These are phyloP conservation scores for Starmerella floricola DNA, from an alignment of 805 yeast species.

Conservation along the genomic window DNA sequence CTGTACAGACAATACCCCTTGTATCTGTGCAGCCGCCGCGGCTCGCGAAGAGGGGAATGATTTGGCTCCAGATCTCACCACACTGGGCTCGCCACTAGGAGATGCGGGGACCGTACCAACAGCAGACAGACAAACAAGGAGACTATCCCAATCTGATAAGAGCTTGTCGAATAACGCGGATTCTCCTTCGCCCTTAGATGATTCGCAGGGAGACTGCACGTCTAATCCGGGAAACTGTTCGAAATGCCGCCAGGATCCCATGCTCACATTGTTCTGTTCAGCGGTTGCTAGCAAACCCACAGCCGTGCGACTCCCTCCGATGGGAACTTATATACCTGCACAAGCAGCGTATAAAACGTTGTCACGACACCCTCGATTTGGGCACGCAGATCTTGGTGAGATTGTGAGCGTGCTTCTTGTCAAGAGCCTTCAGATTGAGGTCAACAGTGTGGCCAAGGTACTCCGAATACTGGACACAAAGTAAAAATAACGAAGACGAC, in stretches of 20 bases:
- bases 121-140: background rate
- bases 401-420: conserved; percentile 66
- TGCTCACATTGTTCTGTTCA: conserved; percentile 79
- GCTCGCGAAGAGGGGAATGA: conserved; percentile 30
- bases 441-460: conserved; percentile 77
- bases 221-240: conserved; percentile 81
- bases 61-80: conserved; percentile 21
- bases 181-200: background rate
- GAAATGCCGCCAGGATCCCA: conserved; percentile 76
- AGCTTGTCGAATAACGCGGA: no score
- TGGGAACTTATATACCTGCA: conserved; percentile 58
- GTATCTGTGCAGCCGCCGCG: conserved; percentile 76
- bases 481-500: background rate
- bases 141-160: no score
- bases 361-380: conserved; percentile 67
- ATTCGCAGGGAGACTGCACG: conserved; percentile 38
- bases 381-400: conserved; percentile 57
- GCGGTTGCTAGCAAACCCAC: conserved; percentile 48
- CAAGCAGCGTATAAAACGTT: conserved; percentile 83
- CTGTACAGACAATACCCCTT: conserved; percentile 83
- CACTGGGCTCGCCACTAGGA: conserved; percentile 20
- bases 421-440: conserved; percentile 82
- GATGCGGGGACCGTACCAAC: conserved; percentile 4
- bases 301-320: conserved; percentile 7
- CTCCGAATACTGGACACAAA: conserved; percentile 58